A percentile compares a stretch with the other conserved stretches of the same genome.
These are phyloP conservation scores for Beta corolliflora DNA, from an alignment of 179 eudicot genomes.

Conservation along the genomic window DNA sequence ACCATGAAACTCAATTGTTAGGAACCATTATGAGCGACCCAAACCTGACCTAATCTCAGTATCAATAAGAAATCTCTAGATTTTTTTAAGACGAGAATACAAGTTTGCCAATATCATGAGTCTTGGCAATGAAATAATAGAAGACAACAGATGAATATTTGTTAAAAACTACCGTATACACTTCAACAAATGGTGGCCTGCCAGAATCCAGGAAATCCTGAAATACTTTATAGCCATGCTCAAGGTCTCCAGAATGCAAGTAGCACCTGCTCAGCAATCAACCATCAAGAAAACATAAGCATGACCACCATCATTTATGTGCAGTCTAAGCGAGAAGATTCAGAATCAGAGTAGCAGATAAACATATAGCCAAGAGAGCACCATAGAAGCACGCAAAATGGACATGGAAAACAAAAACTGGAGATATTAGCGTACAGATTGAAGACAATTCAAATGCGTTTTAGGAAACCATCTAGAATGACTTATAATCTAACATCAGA, in stretches of 20 bases:
- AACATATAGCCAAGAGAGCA: background rate
- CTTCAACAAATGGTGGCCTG: constrained; percentile 48
- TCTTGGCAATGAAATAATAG: background rate
- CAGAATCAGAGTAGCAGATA: background rate
- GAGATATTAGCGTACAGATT: background rate
- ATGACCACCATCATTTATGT: background rate
- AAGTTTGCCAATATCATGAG: background rate
- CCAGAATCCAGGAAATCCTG: constrained; percentile 67
- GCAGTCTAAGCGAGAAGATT: background rate
- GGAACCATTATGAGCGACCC: background rate
- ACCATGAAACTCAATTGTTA: background rate
- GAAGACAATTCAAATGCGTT: background rate
- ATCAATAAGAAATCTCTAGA: background rate
- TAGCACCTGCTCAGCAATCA: constrained; percentile 60
- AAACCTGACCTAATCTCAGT: background rate
- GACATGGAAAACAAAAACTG: background rate
- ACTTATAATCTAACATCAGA: background rate
- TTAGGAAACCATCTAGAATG: background rate
- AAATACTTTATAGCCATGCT: constrained; percentile 57
- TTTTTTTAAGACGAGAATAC: background rate
- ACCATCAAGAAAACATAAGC: constrained; percentile 2
- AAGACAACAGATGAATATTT: background rate
- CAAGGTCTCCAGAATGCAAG: constrained; percentile 69
- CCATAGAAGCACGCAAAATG: background rate
- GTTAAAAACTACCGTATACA: constrained; percentile 52